Evolutionary conservation across 2,329 filamentous ascomycete species (phyloP).

Genomic region (Pyrenophora teres): DNA sequence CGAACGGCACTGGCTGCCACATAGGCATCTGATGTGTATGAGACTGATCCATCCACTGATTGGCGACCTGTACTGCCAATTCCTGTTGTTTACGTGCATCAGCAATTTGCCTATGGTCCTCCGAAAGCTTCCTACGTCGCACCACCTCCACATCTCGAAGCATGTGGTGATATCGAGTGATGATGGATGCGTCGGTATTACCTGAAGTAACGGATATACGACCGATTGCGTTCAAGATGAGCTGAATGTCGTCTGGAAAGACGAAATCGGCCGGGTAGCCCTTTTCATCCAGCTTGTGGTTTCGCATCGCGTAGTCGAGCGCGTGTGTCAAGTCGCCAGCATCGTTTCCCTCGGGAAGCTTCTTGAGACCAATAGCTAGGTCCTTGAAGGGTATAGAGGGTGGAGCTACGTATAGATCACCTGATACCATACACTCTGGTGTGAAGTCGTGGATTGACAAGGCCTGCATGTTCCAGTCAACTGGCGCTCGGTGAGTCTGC

Average conservation of each 20-base stretch:
- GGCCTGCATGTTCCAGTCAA: conserved; percentile 8
- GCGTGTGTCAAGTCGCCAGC: conserved; percentile 34
- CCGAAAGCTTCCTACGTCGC: neutral
- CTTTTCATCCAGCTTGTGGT: conserved; percentile 4
- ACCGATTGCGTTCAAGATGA: conserved; percentile 18
- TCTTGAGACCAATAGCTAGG: conserved; percentile 24
- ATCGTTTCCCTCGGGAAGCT: conserved; percentile 24
- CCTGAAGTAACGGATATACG: neutral
- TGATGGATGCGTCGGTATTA: conserved; percentile 2
- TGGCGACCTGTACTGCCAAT: neutral
- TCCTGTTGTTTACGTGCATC: neutral
- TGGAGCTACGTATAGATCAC: neutral
- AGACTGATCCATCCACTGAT: neutral
- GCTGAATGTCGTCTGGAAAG: conserved; percentile 28
- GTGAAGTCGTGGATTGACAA: conserved; percentile 12
- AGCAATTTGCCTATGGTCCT: neutral
- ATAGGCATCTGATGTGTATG: neutral
- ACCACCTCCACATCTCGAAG: neutral
- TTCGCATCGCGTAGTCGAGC: conserved; percentile 21
- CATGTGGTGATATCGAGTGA: conserved; percentile 1
- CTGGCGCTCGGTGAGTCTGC: conserved; percentile 4
- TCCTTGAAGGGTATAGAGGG: conserved; percentile 22
- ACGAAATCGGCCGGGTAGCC: conserved; percentile 8
- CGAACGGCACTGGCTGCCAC: too few species aligned
- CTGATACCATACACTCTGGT: conserved; percentile 5